Evolutionary conservation across 163 green algal species (phyloP).

Genomic region (Scenedesmus sp.): DNA sequence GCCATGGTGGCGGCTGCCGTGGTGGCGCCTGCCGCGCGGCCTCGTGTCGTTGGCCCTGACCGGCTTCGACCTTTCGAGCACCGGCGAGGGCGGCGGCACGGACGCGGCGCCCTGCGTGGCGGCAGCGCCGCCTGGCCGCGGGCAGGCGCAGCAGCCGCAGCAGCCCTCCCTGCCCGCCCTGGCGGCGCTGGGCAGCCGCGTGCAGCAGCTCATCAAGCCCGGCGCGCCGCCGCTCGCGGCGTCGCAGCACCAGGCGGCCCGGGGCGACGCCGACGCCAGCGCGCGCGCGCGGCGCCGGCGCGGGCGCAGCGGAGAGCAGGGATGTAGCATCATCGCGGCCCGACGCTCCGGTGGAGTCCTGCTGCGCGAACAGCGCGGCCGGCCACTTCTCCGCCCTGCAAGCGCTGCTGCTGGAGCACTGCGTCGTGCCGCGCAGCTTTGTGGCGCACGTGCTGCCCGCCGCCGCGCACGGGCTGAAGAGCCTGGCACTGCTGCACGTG

Average conservation of each 20-base stretch:
- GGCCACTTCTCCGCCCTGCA: not conserved
- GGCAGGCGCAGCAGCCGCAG: not conserved
- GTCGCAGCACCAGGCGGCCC: not conserved
- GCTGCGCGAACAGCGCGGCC: not conserved
- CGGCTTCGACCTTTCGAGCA: constrained; percentile 19
- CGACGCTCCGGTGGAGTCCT: too few relatives aligned
- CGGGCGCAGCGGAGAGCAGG: not conserved
- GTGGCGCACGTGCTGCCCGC: not conserved
- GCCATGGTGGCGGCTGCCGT: not conserved
- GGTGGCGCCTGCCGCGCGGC: constrained; percentile 20
- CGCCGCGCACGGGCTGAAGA: not conserved
- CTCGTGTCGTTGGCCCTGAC: constrained; percentile 14
- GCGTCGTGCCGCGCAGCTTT: not conserved
- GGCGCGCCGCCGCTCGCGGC: too few relatives aligned
- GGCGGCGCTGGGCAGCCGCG: too few relatives aligned
- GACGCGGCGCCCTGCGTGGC: not conserved
- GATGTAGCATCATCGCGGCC: too few relatives aligned
- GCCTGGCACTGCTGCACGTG: constrained; percentile 23
- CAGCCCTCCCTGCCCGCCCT: not conserved
- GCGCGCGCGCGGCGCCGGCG: not conserved
- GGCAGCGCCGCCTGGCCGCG: not conserved
- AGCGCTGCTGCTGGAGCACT: constrained; percentile 13
- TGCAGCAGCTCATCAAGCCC: constrained; percentile 1
- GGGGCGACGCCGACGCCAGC: not conserved
- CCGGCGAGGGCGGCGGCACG: not conserved